Conservation (phyloP, 225 moss, liverwort and hornwort species). For the Pseudisothecium myosuroides region DNA sequence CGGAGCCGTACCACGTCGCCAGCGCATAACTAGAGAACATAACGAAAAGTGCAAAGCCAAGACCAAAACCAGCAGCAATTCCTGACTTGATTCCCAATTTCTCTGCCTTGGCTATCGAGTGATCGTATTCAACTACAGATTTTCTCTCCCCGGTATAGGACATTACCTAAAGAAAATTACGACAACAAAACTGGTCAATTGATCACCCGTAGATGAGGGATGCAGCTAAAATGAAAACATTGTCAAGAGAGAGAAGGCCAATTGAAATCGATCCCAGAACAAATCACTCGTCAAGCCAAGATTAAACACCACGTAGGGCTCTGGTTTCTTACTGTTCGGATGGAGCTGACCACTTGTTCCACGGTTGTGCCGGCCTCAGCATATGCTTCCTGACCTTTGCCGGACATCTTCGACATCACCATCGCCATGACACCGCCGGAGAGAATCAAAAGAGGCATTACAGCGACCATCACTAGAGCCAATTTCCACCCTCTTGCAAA, state of each 20-base stretch:
- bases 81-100: constrained; percentile 46
- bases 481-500: constrained; percentile 77
- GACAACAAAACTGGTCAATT: neutral
- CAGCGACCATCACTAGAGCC: constrained; percentile 57
- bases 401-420: constrained; percentile 30
- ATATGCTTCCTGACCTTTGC: constrained; percentile 51
- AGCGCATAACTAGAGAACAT: constrained; percentile 55
- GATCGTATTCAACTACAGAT: constrained; percentile 72
- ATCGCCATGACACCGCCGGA: constrained; percentile 37
- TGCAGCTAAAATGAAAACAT: neutral
- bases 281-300: neutral
- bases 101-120: constrained; percentile 49
- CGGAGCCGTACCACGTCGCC: constrained; percentile 83
- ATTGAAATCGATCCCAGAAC: neutral
- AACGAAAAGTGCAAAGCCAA: constrained; percentile 41
- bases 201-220: neutral
- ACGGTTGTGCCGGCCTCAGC: constrained; percentile 72
- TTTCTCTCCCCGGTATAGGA: constrained; percentile 72
- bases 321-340: constrained; percentile 62
- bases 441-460: constrained; percentile 46
- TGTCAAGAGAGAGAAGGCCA: neutral
- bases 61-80: constrained; percentile 32
- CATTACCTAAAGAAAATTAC: constrained; percentile 38
- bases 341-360: constrained; percentile 79
- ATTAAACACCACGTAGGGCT: neutral